phyloP scores from a whole-genome alignment of 176 grass and related monocot genomes.

The Avena atlantica region DNA sequence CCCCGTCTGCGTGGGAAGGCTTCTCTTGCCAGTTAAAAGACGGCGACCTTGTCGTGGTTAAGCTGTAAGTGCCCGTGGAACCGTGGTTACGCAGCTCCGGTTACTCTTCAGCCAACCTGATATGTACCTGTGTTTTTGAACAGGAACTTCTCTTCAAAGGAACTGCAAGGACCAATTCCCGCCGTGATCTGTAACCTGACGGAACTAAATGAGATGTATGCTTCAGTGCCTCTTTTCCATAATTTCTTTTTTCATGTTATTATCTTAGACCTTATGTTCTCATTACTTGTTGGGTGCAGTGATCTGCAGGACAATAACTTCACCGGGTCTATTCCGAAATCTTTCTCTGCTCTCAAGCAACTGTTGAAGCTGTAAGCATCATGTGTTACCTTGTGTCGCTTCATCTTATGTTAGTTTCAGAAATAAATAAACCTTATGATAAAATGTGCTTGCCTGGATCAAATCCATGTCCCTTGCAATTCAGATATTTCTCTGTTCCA shows the following conservation, averaged over 20 bases:
- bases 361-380: conserved; percentile 62
- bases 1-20: conserved; percentile 59
- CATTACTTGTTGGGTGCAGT: conserved; percentile 40
- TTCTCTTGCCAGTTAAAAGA: conserved; percentile 44
- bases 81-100: background rate
- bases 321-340: conserved; percentile 60
- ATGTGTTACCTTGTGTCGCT: background rate
- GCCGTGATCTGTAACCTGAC: conserved; percentile 48
- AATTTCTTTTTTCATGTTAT: conserved; percentile 11
- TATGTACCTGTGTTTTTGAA: conserved; percentile 9
- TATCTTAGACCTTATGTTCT: conserved; percentile 21
- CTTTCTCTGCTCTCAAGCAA: conserved; percentile 51
- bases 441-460: background rate
- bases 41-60: conserved; percentile 29
- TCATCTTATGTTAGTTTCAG: background rate
- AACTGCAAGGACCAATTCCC: conserved; percentile 56
- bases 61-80: conserved; percentile 58
- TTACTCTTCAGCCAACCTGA: conserved; percentile 9
- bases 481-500: background rate
- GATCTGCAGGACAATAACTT: conserved; percentile 69
- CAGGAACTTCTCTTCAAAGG: conserved; percentile 67
- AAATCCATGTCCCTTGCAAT: conserved; percentile 11
- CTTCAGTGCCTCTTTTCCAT: conserved; percentile 22
- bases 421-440: background rate
- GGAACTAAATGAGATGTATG: conserved; percentile 61